These are phyloP conservation scores for Delphinella strobiligena DNA, from an alignment of 2,329 filamentous ascomycete species.

Conservation along the genomic window DNA sequence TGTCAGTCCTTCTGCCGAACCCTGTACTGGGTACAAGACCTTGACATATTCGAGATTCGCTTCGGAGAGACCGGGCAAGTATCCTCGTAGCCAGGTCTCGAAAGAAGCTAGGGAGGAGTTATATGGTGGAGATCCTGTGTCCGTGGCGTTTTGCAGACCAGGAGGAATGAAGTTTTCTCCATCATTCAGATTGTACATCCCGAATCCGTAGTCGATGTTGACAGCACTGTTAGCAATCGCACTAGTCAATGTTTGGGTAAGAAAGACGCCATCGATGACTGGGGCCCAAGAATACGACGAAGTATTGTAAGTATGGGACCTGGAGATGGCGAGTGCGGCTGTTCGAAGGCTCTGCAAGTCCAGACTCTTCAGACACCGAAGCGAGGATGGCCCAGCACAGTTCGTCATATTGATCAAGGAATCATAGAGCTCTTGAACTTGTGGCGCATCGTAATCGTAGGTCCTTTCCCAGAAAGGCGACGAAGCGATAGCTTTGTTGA, in stretches of 20 bases:
- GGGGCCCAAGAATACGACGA: conserved; percentile 49
- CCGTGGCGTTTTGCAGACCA: conserved; percentile 27
- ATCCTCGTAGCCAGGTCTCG: conserved; percentile 41
- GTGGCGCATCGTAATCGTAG: conserved; percentile 37
- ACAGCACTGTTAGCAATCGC: conserved; percentile 27
- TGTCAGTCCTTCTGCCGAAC: conserved; percentile 35
- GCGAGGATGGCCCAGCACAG: conserved; percentile 34
- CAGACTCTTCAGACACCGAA: conserved; percentile 42
- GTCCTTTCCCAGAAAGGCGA: conserved; percentile 50
- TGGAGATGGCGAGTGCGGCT: conserved; percentile 39
- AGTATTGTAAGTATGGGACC: conserved; percentile 41
- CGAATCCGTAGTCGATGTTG: conserved; percentile 36
- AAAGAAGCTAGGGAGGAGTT: conserved; percentile 41
- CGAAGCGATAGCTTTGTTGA: conserved; percentile 38
- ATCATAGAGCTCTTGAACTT: conserved; percentile 41
- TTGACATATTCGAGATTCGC: conserved; percentile 29
- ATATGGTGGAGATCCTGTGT: conserved; percentile 25
- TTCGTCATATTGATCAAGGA: conserved; percentile 35
- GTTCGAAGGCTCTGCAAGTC: conserved; percentile 42
- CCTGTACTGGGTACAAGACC: conserved; percentile 35
- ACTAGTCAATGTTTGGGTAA: conserved; percentile 35
- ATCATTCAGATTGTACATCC: conserved; percentile 52
- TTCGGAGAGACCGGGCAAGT: conserved; percentile 36
- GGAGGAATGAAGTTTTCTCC: conserved; percentile 50
- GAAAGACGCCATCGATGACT: conserved; percentile 45